A percentile compares a stretch with the other conserved stretches of the same genome.
Evolutionary conservation across 495 filamentous ascomycete genomes (phyloP).

Genomic region (Annulohypoxylon bovei): DNA sequence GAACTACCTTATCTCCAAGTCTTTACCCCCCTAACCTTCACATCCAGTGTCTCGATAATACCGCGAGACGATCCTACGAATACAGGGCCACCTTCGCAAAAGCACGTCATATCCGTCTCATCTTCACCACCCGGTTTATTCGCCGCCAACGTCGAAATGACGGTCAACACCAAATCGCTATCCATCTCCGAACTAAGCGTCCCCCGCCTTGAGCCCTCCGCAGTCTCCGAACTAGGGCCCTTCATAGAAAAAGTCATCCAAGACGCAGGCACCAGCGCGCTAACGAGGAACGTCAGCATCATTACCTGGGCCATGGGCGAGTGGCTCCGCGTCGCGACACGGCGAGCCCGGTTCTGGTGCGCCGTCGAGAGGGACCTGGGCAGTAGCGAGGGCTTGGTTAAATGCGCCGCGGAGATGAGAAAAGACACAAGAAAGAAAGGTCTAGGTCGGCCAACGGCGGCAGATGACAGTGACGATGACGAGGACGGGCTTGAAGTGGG

Average conservation of each 20-base stretch:
- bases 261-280: constrained; percentile 41
- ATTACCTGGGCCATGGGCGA: constrained; percentile 63
- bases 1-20: constrained; percentile 66
- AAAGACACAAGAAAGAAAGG: constrained; percentile 35
- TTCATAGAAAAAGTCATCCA: constrained; percentile 49
- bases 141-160: constrained; percentile 57
- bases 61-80: constrained; percentile 37
- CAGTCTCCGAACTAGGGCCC: constrained; percentile 52
- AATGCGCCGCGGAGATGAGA: constrained; percentile 41
- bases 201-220: constrained; percentile 54
- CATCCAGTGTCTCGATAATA: constrained; percentile 57
- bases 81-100: constrained; percentile 50
- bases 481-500: constrained; percentile 20
- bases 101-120: constrained; percentile 53
- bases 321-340: constrained; percentile 58
- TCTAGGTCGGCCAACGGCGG: constrained; percentile 13
- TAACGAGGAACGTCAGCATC: constrained; percentile 56
- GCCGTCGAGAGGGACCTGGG: constrained; percentile 54
- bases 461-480: constrained; percentile 34
- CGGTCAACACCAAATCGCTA: constrained; percentile 55
- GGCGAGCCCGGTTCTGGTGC: constrained; percentile 59
- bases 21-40: constrained; percentile 65
- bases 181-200: constrained; percentile 52
- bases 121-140: constrained; percentile 54
- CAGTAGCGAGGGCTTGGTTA: constrained; percentile 39